phyloP scores from a whole-genome alignment of 176 grass and related monocot genomes.

The Puccinellia tenuiflora region DNA sequence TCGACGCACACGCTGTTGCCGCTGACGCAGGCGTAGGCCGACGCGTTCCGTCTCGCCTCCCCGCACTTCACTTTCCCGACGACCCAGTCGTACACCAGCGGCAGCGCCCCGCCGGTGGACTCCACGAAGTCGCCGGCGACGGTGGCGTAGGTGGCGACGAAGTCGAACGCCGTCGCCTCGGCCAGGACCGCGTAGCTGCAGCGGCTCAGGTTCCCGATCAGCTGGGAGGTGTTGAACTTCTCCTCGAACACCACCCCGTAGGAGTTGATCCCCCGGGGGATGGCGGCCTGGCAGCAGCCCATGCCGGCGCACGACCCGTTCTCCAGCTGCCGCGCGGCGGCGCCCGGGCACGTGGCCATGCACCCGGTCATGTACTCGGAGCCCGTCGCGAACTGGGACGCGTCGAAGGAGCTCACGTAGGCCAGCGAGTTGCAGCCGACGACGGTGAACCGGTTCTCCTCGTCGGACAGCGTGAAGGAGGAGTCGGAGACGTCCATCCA shows the following conservation, averaged over 20 bases:
- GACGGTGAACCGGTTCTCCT: constrained; percentile 31
- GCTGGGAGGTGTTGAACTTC: constrained; percentile 1
- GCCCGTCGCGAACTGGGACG: not conserved
- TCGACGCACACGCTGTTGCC: constrained; percentile 20
- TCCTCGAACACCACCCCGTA: constrained; percentile 9
- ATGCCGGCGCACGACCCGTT: constrained; percentile 52
- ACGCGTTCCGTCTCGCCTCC: constrained; percentile 5
- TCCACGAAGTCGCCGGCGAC: not conserved
- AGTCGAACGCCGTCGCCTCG: constrained; percentile 39
- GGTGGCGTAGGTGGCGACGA: constrained; percentile 32
- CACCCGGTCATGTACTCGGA: constrained; percentile 46
- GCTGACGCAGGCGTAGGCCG: constrained; percentile 40
- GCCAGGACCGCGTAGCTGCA: constrained; percentile 51
- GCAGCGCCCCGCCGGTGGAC: constrained; percentile 16
- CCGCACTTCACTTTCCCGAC: constrained; percentile 26
- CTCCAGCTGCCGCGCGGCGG: not conserved
- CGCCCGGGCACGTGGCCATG: constrained; percentile 24
- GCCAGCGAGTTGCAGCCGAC: constrained; percentile 36
- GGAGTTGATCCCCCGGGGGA: constrained; percentile 35
- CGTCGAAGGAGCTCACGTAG: not conserved
- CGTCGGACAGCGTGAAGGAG: constrained; percentile 18
- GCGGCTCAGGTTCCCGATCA: not conserved
- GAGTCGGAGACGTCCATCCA: constrained; percentile 8
- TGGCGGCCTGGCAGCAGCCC: constrained; percentile 65
- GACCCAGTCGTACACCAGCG: constrained; percentile 52